A percentile compares a stretch with the other conserved stretches of the same genome.
Evolutionary conservation across 2,329 filamentous ascomycete genomes (phyloP).

Genomic region (Aureobasidium uvarum): DNA sequence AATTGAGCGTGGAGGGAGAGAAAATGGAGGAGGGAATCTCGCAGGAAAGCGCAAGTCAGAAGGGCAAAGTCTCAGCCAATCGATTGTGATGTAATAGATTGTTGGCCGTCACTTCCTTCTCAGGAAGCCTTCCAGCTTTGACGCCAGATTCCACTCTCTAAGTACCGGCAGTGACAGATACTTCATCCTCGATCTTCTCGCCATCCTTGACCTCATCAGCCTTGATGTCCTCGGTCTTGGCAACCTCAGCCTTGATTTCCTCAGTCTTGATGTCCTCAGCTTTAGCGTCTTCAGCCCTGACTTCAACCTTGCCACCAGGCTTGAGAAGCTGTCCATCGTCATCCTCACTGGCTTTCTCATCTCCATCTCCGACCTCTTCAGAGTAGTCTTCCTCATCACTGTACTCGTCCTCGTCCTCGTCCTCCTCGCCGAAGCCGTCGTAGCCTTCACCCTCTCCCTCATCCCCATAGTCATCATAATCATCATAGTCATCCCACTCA

Average conservation of each 20-base stretch:
- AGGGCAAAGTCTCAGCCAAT: not conserved
- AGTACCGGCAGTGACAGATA: not conserved
- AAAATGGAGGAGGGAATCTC: not conserved
- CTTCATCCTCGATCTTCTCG: not conserved
- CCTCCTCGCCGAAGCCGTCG: not conserved
- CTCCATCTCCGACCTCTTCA: not conserved
- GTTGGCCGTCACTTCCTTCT: not conserved
- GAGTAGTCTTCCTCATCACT: not conserved
- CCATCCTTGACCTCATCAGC: no score
- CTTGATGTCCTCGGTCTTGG: no score
- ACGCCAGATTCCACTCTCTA: not conserved
- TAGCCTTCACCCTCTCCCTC: not conserved
- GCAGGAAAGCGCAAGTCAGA: not conserved
- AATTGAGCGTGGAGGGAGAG: no score
- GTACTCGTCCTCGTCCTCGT: not conserved
- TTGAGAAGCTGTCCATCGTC: not conserved
- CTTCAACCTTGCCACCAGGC: not conserved
- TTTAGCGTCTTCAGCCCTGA: not conserved
- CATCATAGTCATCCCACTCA: not conserved
- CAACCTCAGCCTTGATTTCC: not conserved
- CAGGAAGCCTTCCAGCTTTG: not conserved
- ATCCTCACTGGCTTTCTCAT: not conserved
- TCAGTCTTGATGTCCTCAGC: not conserved
- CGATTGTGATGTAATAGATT: not conserved
- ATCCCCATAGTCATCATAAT: not conserved